Evolutionary conservation across 2,329 filamentous ascomycete genomes (phyloP).

Genomic region (Daldinia sp.): DNA sequence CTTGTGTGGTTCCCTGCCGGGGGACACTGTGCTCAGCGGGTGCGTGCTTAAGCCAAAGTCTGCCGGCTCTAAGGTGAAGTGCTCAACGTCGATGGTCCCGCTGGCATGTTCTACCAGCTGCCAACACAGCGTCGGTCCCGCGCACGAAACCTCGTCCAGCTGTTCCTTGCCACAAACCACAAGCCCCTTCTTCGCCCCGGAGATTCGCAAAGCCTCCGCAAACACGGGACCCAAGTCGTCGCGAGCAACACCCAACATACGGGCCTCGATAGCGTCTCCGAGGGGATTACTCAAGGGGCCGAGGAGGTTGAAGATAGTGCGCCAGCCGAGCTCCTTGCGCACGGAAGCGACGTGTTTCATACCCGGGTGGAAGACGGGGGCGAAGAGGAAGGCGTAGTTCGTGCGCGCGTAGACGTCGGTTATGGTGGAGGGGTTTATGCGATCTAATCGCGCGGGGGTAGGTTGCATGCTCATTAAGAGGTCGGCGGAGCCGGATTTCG

Average conservation of each 20-base stretch:
- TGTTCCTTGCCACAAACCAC: constrained; percentile 95
- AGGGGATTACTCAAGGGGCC: constrained; percentile 92
- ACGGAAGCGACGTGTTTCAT: constrained; percentile 90
- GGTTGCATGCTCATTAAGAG: constrained; percentile 80
- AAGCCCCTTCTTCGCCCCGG: constrained; percentile 82
- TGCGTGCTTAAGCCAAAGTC: constrained; percentile 87
- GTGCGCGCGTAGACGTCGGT: constrained; percentile 76
- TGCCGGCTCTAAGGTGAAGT: constrained; percentile 79
- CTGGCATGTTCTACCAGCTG: constrained; percentile 64
- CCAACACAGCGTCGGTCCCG: constrained; percentile 90
- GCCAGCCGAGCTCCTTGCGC: constrained; percentile 86
- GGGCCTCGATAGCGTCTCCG: constrained; percentile 83
- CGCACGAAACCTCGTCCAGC: constrained; percentile 93
- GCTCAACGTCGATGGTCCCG: constrained; percentile 67
- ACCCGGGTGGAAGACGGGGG: constrained; percentile 93
- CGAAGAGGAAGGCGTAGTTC: constrained; percentile 96
- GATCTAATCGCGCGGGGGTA: constrained; percentile 74
- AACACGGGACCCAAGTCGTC: constrained; percentile 88
- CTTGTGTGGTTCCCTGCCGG: constrained; percentile 83
- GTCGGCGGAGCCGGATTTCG: constrained; percentile 94
- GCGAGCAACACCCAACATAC: constrained; percentile 91
- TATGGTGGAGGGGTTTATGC: constrained; percentile 76
- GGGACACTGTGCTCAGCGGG: constrained; percentile 78
- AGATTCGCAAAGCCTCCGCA: constrained; percentile 80
- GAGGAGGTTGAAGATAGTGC: constrained; percentile 97